Base-by-base conservation (phyloP, 129 eudicot genomes). In the Solidago caesia region DNA sequence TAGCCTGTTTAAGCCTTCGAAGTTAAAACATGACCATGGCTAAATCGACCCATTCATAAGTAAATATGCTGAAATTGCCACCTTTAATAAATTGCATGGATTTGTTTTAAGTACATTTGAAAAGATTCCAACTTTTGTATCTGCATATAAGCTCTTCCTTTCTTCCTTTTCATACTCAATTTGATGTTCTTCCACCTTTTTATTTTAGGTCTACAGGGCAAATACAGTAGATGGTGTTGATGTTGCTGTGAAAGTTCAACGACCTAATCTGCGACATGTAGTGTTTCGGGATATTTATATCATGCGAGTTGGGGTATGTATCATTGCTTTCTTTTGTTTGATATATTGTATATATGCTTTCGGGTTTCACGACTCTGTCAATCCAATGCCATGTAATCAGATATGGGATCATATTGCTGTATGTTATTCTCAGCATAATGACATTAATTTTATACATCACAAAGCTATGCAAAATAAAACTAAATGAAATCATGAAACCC, bases 241-340 rank as follows among this genome's bases (percentile, higher is more conserved):
- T 82, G 99, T 95, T 75, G 99, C 97, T 47, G 88, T 95, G 81
- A 95, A 95, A 95, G 96, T 95, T 77, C 99, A 95, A 85, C 92
- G 97, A 46, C 99, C 99, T 75, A 89, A 95, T 79, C 71, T 95
- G 78, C 86, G 79, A 67, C 99, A 85, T 75, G 84, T 87, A 51
- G 97, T 95, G 68, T 88, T 85, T 81, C 93, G 96, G 48, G 99
- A 95, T 84, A 76, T 89, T 53, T 91, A 95, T 73, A 87, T 95
- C 64, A 89, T 95, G 80, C 95, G 97, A n/a, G 82, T 91, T 80
- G 99, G 94, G 97, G 99, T 95, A 44, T 74, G 97, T 89, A 46
- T 82, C 74, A 65, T 83, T 80, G 60, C 82, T 68, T 67, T 21
- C 60, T 48, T 57, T 67, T 33, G 39, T 59, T 72, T 48, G 67